Percentiles rank a stretch among this genome's conserved stretches.
Evolutionary conservation across 495 filamentous ascomycete genomes (phyloP).

Genomic region (Xylaria venustula): DNA sequence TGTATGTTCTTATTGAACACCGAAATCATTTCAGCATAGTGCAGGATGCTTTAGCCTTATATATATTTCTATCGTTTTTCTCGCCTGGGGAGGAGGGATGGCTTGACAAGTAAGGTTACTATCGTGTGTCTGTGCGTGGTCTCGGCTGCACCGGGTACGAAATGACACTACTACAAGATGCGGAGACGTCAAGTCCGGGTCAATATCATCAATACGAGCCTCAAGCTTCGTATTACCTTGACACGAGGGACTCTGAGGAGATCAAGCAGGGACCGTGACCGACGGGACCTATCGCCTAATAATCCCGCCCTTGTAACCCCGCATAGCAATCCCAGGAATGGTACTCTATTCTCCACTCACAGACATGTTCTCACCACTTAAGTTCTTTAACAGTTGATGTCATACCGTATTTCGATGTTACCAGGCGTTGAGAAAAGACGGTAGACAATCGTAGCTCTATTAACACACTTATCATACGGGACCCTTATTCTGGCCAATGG

Average conservation of each 20-base stretch:
- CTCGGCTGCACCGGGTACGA: not conserved
- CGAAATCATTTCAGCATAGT: not conserved
- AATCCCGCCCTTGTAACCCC: not conserved
- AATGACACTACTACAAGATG: not conserved
- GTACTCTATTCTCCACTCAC: no score
- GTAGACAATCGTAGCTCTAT: no score
- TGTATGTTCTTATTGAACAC: no score
- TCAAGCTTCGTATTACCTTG: constrained; percentile 24
- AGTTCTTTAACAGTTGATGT: no score
- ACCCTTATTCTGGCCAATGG: no score
- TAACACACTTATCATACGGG: no score
- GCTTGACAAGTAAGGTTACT: not conserved
- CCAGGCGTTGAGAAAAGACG: no score
- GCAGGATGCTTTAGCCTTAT: not conserved
- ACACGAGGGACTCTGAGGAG: constrained; percentile 25
- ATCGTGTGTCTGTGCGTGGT: not conserved
- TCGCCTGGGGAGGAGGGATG: not conserved
- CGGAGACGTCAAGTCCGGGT: constrained; percentile 3
- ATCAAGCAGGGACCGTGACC: not conserved
- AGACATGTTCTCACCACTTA: no score
- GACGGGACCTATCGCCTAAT: not conserved
- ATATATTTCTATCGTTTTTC: not conserved
- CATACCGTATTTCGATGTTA: no score
- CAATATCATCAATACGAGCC: constrained; percentile 24
- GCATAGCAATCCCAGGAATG: no score